Conservation (phyloP, 805 yeast species). For the Millerozyma acaciae region DNA sequence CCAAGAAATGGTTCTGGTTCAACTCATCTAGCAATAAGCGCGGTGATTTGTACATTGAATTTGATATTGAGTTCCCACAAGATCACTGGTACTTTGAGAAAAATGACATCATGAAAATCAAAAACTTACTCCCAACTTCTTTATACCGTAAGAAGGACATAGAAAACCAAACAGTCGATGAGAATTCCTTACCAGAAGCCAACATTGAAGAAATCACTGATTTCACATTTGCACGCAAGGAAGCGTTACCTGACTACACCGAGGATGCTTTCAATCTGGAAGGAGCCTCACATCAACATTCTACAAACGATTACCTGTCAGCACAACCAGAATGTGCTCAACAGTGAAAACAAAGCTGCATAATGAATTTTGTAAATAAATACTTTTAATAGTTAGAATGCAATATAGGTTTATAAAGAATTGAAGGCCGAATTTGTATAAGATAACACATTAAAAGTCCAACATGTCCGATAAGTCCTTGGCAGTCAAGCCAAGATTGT, state of each 20-base stretch:
- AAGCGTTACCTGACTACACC: slow-evolving; percentile 29
- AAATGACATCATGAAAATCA: slow-evolving; percentile 54
- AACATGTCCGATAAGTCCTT: slow-evolving; percentile 34
- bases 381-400: slow-evolving; percentile 2
- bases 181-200: slow-evolving; percentile 29
- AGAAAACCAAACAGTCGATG: slow-evolving; percentile 20
- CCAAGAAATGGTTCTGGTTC: slow-evolving; percentile 23
- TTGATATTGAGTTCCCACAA: slow-evolving; percentile 77
- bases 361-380: slow-evolving; percentile 2
- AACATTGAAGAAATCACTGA: slow-evolving; percentile 36
- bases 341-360: slow-evolving; percentile 22
- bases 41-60: slow-evolving; percentile 69
- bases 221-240: slow-evolving; percentile 22
- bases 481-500: slow-evolving; percentile 23
- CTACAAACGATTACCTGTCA: no score
- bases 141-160: slow-evolving; percentile 21
- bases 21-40: slow-evolving; percentile 21
- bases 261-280: slow-evolving; percentile 14
- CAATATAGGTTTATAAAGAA: slow-evolving; percentile 1
- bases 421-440: slow-evolving; percentile 1
- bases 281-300: slow-evolving; percentile 4
- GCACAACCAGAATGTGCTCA: slow-evolving; percentile 26
- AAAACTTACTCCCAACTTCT: slow-evolving; percentile 50
- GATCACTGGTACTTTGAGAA: slow-evolving; percentile 82
- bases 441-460: slow-evolving; percentile 19